A percentile compares a stretch with the other conserved stretches of the same genome.
Evolutionary conservation across 225 moss, liverwort and hornwort genomes (phyloP).

Genomic region (Polytrichum commune): DNA sequence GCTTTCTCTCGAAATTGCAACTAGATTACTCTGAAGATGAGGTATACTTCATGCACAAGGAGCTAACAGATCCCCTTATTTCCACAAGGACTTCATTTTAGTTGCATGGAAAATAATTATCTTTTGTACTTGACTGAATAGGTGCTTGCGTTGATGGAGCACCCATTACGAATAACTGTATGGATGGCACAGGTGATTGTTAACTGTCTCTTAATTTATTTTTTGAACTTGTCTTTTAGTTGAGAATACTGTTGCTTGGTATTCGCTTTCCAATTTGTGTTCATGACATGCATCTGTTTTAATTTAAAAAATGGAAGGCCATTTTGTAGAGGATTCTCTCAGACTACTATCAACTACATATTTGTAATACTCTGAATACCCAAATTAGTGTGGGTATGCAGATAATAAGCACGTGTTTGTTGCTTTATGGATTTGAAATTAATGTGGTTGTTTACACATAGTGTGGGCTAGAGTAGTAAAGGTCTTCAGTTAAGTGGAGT

Average conservation of each 20-base stretch:
- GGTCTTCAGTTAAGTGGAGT: too few relatives aligned
- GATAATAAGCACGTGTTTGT: too few relatives aligned
- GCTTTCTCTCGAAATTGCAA: slow-evolving; percentile 67
- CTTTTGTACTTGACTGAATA: slow-evolving; percentile 26
- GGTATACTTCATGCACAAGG: slow-evolving; percentile 30
- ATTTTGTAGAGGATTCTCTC: too few relatives aligned
- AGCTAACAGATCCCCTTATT: background rate
- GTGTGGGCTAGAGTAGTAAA: too few relatives aligned
- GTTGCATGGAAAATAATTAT: background rate
- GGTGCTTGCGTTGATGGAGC: slow-evolving; percentile 91
- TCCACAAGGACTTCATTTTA: background rate
- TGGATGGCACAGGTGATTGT: slow-evolving; percentile 95
- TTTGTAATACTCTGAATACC: too few relatives aligned
- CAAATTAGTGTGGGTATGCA: too few relatives aligned
- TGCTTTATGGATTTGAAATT: too few relatives aligned
- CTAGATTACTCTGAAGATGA: slow-evolving; percentile 61
- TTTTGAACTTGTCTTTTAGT: background rate
- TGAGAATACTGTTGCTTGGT: background rate
- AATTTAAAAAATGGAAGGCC: too few relatives aligned
- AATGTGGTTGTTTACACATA: too few relatives aligned
- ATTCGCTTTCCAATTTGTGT: too few relatives aligned
- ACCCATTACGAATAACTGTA: slow-evolving; percentile 79
- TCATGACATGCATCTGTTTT: too few relatives aligned
- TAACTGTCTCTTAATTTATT: background rate
- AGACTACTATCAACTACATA: too few relatives aligned